These are phyloP conservation scores for Hypoxylon sp. DNA, from an alignment of 2,329 filamentous ascomycete genomes.

Conservation along the genomic window DNA sequence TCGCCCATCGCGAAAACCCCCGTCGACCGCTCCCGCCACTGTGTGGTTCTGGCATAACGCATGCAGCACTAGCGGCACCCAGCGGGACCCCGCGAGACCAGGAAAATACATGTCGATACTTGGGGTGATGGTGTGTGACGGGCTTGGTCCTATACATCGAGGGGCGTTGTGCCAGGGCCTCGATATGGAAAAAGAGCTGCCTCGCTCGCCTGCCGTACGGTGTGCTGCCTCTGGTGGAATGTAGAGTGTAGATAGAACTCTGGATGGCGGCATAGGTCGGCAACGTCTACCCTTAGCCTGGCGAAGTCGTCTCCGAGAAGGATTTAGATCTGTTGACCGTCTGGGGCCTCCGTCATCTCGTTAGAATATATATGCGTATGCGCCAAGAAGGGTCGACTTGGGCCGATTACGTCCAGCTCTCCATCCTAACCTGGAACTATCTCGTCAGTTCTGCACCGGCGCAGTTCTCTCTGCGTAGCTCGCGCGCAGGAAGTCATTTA, in stretches of 20 bases:
- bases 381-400: slow-evolving; percentile 16
- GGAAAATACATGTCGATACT: slow-evolving; percentile 40
- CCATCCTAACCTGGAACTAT: slow-evolving; percentile 1
- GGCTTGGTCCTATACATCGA: slow-evolving; percentile 1
- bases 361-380: too few species aligned
- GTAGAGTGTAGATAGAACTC: background rate
- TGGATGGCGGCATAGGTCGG: slow-evolving; percentile 19
- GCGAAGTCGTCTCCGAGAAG: slow-evolving; percentile 1
- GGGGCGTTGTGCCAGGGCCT: slow-evolving; percentile 17
- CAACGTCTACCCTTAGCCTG: slow-evolving; percentile 14
- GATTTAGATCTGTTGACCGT: slow-evolving; percentile 14
- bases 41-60: slow-evolving; percentile 40
- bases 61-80: slow-evolving; percentile 37
- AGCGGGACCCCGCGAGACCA: too few species aligned
- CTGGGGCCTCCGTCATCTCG: too few species aligned
- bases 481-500: slow-evolving; percentile 13
- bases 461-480: slow-evolving; percentile 1
- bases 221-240: background rate
- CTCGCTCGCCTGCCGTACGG: background rate
- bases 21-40: slow-evolving; percentile 36
- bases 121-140: slow-evolving; percentile 27
- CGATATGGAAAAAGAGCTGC: slow-evolving; percentile 24
- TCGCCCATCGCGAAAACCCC: slow-evolving; percentile 36
- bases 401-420: background rate
- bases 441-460: slow-evolving; percentile 2